Evolutionary conservation across 2,329 filamentous ascomycete genomes (phyloP).

Genomic region (Atkinsonella texensis): DNA sequence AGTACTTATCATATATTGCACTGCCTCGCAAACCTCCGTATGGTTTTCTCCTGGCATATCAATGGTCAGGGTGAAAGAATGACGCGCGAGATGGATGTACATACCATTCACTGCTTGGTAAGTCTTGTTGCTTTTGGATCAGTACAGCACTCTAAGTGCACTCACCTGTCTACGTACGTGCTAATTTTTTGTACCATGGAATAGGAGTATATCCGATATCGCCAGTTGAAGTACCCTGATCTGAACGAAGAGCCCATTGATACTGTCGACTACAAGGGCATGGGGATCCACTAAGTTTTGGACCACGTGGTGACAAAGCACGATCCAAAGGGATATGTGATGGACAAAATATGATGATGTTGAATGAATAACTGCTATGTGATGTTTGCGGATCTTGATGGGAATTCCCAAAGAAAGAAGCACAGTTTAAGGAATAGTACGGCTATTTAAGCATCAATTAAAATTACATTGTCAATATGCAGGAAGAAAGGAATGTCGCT

Average conservation of each 20-base stretch:
- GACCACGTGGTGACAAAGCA: too few relatives aligned
- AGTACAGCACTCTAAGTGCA: background rate
- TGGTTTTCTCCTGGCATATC: background rate
- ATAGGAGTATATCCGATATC: background rate
- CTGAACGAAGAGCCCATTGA: background rate
- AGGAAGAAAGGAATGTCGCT: too few relatives aligned
- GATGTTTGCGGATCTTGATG: too few relatives aligned
- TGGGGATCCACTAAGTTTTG: background rate
- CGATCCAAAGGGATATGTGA: background rate
- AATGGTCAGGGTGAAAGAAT: background rate
- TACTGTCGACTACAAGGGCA: slow-evolving; percentile 1
- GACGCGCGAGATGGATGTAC: background rate
- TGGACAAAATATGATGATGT: too few relatives aligned
- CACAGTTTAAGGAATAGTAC: too few relatives aligned
- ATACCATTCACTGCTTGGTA: background rate
- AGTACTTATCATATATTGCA: background rate
- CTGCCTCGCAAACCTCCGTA: background rate
- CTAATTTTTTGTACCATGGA: background rate
- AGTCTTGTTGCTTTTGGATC: background rate
- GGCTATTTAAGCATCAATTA: too few relatives aligned
- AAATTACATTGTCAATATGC: too few relatives aligned
- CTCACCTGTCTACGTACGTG: too few relatives aligned
- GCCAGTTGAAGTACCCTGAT: background rate
- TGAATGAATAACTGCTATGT: too few relatives aligned
- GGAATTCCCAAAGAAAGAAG: too few relatives aligned